A percentile compares a stretch with the other conserved stretches of the same genome.
Conservation (phyloP, 2,329 filamentous ascomycete species). For the Epichloe aotearoae region DNA sequence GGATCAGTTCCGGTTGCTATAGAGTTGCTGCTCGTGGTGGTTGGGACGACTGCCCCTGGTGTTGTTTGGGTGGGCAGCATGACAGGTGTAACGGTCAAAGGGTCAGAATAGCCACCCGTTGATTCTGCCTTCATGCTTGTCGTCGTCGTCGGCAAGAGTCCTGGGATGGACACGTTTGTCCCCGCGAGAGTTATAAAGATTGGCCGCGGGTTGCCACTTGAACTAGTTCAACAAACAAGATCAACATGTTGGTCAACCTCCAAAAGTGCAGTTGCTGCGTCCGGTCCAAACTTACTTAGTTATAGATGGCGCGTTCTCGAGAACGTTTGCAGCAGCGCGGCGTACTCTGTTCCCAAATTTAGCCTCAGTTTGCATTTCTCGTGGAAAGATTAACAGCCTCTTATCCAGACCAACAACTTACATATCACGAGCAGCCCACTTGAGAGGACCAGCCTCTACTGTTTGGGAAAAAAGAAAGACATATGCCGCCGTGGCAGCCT, state of each 20-base stretch:
- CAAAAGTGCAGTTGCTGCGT: not conserved
- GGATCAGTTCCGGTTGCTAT: not conserved
- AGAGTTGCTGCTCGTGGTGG: not conserved
- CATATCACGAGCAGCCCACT: constrained; percentile 19
- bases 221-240: not conserved
- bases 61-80: not conserved
- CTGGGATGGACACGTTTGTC: not conserved
- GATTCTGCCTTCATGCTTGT: not conserved
- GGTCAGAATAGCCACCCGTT: not conserved
- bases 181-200: not conserved
- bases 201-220: not conserved
- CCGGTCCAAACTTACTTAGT: not conserved
- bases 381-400: not conserved
- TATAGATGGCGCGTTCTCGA: not conserved
- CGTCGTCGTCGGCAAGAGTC: not conserved
- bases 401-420: constrained; percentile 9
- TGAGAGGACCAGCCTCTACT: constrained; percentile 22
- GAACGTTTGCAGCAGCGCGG: constrained; percentile 7
- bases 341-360: constrained; percentile 9
- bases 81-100: not conserved
- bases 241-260: not conserved
- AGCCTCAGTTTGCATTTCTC: constrained; percentile 1
- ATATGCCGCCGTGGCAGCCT: constrained; percentile 12
- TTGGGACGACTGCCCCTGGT: not conserved
- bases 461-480: constrained; percentile 17